Percentiles rank a stretch among this genome's conserved stretches.
phyloP scores from a whole-genome alignment of 257 asterid genomes.

The Rubia yunnanensis region DNA sequence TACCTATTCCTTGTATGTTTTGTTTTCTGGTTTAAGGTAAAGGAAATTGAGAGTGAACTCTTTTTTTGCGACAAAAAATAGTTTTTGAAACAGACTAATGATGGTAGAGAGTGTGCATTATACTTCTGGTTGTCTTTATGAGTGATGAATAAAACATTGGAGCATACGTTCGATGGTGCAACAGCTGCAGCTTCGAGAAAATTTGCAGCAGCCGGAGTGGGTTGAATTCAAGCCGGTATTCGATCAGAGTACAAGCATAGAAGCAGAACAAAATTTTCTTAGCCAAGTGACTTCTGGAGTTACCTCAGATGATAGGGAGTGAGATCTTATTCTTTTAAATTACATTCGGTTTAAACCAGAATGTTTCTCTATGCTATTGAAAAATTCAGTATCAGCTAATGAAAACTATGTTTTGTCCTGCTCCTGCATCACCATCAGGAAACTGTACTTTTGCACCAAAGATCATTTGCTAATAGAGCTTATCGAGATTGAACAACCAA shows the following conservation, averaged over 20 bases:
- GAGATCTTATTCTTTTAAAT: conserved; percentile 22
- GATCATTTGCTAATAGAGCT: conserved; percentile 54
- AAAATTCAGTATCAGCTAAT: conserved; percentile 17
- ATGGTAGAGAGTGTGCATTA: no score
- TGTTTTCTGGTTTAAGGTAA: not conserved
- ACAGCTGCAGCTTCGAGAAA: conserved; percentile 62
- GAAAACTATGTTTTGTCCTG: conserved; percentile 19
- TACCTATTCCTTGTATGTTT: no score
- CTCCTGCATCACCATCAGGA: conserved; percentile 40
- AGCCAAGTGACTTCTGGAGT: conserved; percentile 37
- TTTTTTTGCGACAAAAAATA: no score
- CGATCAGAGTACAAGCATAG: conserved; percentile 17
- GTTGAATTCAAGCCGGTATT: conserved; percentile 38
- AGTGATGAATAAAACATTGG: not conserved
- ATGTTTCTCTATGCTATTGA: conserved; percentile 3
- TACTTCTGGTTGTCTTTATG: no score
- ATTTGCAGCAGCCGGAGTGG: conserved; percentile 66
- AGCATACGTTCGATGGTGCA: not conserved
- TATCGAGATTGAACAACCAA: conserved; percentile 42
- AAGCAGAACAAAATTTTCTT: conserved; percentile 20
- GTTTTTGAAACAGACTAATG: not conserved
- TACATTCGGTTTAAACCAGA: not conserved
- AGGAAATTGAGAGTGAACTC: no score
- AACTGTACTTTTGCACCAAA: conserved; percentile 55
- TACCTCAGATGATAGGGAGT: conserved; percentile 49